Evolutionary conservation across 352 stramenopile species (phyloP).

Genomic region (Globisporangium cederbergense): DNA sequence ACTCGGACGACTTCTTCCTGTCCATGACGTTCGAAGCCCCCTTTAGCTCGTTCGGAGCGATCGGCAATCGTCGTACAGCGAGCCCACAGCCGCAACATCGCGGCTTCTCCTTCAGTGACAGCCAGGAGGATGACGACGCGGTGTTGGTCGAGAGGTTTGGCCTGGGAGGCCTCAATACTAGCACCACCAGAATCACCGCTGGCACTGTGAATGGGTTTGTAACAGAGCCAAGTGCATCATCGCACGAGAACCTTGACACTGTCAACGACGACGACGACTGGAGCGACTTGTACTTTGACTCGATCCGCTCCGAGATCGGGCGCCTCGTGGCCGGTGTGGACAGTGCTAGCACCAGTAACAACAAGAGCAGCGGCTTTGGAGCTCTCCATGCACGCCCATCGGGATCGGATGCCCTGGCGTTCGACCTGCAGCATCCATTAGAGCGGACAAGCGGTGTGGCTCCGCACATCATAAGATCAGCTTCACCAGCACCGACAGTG

Average conservation of each 20-base stretch:
- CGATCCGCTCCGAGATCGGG: slow-evolving; percentile 22
- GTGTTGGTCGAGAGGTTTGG: slow-evolving; percentile 14
- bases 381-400: neutral
- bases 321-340: slow-evolving; percentile 7
- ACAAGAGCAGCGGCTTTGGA: neutral
- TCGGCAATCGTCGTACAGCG: slow-evolving; percentile 9
- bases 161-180: neutral
- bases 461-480: neutral
- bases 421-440: neutral
- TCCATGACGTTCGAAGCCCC: slow-evolving; percentile 15
- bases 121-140: slow-evolving; percentile 1
- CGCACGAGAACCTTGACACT: neutral
- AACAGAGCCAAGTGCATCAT: neutral
- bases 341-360: neutral
- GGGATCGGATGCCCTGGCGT: neutral
- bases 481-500: neutral
- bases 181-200: neutral
- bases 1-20: slow-evolving; percentile 12
- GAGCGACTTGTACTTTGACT: slow-evolving; percentile 25
- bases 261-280: slow-evolving; percentile 16
- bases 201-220: neutral
- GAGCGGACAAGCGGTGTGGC: neutral
- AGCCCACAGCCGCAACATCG: neutral
- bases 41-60: slow-evolving; percentile 18
- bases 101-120: neutral